Evolutionary conservation across 2,329 filamentous ascomycete genomes (phyloP).

Genomic region (Tolypocladium nubicola): DNA sequence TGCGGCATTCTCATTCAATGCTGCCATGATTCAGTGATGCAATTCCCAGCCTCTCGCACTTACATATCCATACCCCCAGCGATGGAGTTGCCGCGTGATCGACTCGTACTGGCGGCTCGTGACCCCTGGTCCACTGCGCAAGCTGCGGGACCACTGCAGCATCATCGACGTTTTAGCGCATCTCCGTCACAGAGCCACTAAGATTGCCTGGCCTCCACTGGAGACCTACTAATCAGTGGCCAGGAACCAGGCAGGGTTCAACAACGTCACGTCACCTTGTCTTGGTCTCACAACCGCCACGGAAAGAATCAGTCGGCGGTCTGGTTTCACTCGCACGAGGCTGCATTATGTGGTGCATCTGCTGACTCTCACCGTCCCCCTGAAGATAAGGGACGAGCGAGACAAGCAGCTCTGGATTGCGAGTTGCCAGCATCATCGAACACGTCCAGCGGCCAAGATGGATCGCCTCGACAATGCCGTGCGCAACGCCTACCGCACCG

Average conservation of each 20-base stretch:
- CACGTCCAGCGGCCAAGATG: neutral
- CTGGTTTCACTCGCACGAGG: neutral
- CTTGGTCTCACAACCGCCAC: neutral
- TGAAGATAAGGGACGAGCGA: neutral
- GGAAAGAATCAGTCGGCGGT: neutral
- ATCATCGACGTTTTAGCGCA: neutral
- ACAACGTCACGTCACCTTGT: neutral
- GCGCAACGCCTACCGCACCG: conserved; percentile 21
- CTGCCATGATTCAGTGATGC: neutral
- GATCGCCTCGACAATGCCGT: conserved; percentile 14
- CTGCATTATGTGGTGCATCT: neutral
- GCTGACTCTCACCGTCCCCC: neutral
- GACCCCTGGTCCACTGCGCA: neutral
- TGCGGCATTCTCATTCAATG: neutral
- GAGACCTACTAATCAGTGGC: neutral
- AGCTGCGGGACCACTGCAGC: neutral
- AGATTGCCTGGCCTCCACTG: neutral
- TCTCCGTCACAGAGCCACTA: no score
- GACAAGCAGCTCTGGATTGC: neutral
- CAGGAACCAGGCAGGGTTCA: neutral
- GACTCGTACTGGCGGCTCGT: neutral
- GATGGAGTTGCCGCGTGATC: neutral
- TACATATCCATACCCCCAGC: neutral
- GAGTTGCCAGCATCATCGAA: neutral
- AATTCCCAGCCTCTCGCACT: neutral